Evolutionary conservation across 768 basidiomycete species (phyloP).

Genomic region (Asterophora lycoperdoides): DNA sequence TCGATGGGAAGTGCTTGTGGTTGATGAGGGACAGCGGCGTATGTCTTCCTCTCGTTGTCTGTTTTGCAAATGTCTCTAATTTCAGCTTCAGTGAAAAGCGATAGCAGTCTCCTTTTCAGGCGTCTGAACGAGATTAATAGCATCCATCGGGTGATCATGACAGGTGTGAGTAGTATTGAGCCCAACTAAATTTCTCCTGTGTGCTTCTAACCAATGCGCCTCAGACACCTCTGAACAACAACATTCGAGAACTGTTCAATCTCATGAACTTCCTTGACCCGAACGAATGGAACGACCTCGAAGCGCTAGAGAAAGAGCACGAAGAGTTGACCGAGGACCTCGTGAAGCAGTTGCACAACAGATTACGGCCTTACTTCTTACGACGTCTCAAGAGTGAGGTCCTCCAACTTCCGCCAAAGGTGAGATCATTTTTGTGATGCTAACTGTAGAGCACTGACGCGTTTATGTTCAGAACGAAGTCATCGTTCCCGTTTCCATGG

Average conservation of each 20-base stretch:
- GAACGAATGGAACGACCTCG: slow-evolving; percentile 68
- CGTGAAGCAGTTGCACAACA: slow-evolving; percentile 72
- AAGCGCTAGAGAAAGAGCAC: slow-evolving; percentile 68
- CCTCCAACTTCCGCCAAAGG: slow-evolving; percentile 88
- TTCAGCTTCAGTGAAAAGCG: slow-evolving; percentile 70
- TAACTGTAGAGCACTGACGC: not conserved
- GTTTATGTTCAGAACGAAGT: slow-evolving; percentile 68
- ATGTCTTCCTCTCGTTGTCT: slow-evolving; percentile 25
- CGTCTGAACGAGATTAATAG: slow-evolving; percentile 76
- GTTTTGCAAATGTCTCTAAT: slow-evolving; percentile 11
- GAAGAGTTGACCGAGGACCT: slow-evolving; percentile 76
- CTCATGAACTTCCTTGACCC: slow-evolving; percentile 95
- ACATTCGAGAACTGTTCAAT: slow-evolving; percentile 94
- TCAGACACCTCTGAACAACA: slow-evolving; percentile 94
- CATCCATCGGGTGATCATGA: slow-evolving; percentile 83
- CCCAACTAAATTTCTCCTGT: not conserved
- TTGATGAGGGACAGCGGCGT: slow-evolving; percentile 93
- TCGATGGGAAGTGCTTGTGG: slow-evolving; percentile 89
- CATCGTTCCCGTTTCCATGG: slow-evolving; percentile 87
- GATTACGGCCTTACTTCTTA: slow-evolving; percentile 86
- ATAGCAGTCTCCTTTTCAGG: slow-evolving; percentile 73
- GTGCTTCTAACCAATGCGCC: slow-evolving; percentile 7
- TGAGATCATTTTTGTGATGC: slow-evolving; percentile 22
- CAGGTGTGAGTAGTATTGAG: slow-evolving; percentile 57
- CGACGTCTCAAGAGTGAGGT: slow-evolving; percentile 93